phyloP scores from a whole-genome alignment of 768 basidiomycete species.

The Tylopilus sp. region DNA sequence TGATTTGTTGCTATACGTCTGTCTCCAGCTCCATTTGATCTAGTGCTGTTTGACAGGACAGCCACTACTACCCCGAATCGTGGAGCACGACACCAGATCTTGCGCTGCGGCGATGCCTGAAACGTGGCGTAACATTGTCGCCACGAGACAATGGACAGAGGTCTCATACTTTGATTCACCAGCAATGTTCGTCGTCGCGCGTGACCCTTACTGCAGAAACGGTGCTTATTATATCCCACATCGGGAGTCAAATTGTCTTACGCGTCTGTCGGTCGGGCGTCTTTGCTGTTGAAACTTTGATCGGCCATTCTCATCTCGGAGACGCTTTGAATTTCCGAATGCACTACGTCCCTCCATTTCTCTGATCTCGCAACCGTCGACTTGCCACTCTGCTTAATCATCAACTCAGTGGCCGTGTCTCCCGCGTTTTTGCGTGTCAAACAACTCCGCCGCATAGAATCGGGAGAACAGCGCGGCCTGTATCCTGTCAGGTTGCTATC shows the following conservation, averaged over 20 bases:
- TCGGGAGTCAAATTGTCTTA: neutral
- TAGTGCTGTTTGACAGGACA: neutral
- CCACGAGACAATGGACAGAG: neutral
- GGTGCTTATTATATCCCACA: neutral
- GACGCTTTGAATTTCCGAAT: neutral
- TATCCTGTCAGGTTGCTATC: neutral
- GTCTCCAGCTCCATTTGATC: neutral
- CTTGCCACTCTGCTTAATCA: neutral
- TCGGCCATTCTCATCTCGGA: neutral
- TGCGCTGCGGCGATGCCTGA: neutral
- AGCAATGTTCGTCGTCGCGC: neutral
- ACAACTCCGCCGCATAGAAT: neutral
- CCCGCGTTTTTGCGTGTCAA: neutral
- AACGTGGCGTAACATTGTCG: neutral
- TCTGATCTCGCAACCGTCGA: neutral
- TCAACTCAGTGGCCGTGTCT: neutral
- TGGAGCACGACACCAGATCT: neutral
- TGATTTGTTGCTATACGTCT: neutral
- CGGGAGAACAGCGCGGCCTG: neutral
- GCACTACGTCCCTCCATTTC: neutral
- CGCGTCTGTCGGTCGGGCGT: neutral
- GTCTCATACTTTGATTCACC: neutral
- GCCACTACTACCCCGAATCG: neutral
- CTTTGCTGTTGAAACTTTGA: neutral
- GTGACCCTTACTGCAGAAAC: neutral